Percentiles rank a stretch among this genome's conserved stretches.
phyloP scores from a whole-genome alignment of 2,329 filamentous ascomycete species.

The Diaporthe humulicola region DNA sequence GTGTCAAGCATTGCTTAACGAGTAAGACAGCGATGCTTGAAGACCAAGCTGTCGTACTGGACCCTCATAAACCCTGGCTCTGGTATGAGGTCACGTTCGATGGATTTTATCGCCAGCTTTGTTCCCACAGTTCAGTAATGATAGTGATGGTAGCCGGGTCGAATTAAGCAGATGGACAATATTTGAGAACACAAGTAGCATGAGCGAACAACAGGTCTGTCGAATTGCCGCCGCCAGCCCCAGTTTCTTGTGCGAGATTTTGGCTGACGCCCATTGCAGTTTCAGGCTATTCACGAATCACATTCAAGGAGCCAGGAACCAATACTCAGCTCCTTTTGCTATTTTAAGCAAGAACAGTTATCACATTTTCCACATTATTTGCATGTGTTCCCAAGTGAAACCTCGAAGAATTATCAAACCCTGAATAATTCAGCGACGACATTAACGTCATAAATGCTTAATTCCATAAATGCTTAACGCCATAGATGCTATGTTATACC shows the following conservation, averaged over 20 bases:
- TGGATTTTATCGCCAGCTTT: background rate
- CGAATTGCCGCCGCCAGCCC: background rate
- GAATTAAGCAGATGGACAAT: background rate
- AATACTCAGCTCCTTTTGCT: background rate
- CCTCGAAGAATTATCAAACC: background rate
- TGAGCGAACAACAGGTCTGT: background rate
- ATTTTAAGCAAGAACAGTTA: too few species aligned
- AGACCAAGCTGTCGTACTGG: background rate
- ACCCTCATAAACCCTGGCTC: too few species aligned
- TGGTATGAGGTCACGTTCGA: background rate
- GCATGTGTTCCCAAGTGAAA: background rate
- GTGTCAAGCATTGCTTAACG: slow-evolving; percentile 42
- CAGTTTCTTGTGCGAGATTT: background rate
- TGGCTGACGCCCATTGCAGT: background rate
- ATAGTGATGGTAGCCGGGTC: background rate
- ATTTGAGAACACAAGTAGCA: background rate
- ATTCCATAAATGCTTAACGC: background rate
- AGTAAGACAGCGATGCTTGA: background rate
- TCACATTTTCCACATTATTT: background rate
- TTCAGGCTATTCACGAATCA: background rate
- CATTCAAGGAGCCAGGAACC: background rate
- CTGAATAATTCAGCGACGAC: background rate
- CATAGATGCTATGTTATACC: background rate
- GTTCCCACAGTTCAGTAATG: background rate
- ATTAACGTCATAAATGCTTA: background rate